Base-by-base conservation (phyloP, 306 rosid genomes). In the Vicia villosa region DNA sequence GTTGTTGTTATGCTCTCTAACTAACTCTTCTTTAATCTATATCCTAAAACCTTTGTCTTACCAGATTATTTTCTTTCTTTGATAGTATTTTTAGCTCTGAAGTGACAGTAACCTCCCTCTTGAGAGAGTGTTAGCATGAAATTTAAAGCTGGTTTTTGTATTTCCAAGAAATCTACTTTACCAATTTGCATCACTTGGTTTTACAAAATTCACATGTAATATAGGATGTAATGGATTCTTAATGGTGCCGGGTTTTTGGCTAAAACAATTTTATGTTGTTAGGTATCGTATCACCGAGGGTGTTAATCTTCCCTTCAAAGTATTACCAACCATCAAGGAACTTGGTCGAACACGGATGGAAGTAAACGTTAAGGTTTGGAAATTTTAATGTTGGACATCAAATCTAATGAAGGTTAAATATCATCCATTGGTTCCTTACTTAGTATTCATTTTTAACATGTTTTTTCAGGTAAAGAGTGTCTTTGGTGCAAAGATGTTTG, bases 281-380 rank as follows among this genome's bases (percentile, higher is more conserved):
- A 91, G 97, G 86, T 92, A 92, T 70, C 97, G 96, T 58, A 92
- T 92, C 62, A 92, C 97, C 36, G 97, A 92, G 86, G 96, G 96
- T 32, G 92, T 92, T 74, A 89, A 92, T 87, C 97, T 92, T 81
- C 97, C 97, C 13, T 92, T 92, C 86, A 89, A 91, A 46, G 96
- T 92, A 37, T 79, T 92, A 84, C 97, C 97, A 61, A 89, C 97
- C 54, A 92, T 92, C 66, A 89, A 89, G 89, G 96, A 92, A 70
- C 95, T 89, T 28, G 96, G 97, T 78, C 80, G 97, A 80, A 89
- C 97, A 11, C 85, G 95, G 49, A 87, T 89, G 96, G 97, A 92
- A 92, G 90, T 92, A 54, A 89, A 92, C 77, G 97, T 92, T 52
- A 92, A 92, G 96, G 97, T 89, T 68, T 77, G 84, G 12, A 30